Base-by-base conservation (phyloP, 2,329 filamentous ascomycete genomes). In the Chaetomium olivaceum region DNA sequence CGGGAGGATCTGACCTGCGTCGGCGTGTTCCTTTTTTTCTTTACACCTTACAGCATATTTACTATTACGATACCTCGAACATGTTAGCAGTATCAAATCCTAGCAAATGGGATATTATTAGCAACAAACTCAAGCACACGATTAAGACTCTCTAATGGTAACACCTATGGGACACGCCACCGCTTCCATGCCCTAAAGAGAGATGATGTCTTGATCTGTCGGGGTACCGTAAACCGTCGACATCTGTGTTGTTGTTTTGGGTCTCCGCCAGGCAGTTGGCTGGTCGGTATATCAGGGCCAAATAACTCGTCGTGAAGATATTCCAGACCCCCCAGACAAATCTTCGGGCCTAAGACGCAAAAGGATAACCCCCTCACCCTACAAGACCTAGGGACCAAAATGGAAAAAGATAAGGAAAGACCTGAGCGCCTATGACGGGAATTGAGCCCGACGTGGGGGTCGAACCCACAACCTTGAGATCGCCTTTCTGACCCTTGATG, bases 381-480 rank as follows among this genome's bases (percentile, higher is more conserved):
- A n/a, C 16, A 23, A 11, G 46, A 4, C n/a, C 21, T 9, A 25
- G 21, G 14, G n/a, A 36, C 25, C 39, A 43, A 43, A 43, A 43
- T 7, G 7, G 25, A 61, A 64, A 56, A 64, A 56, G 29, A 1
- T 25, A 54, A 27, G 52, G 27, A 1, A 46, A 46, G 61, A 58
- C 33, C 2, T 14, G 29, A 60, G 50, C 39, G 16, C 61, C 58
- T 58, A 31, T 46, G 63, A 66, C 65, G 65, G 69, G 69, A 69
- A 69, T 69, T 69, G 69, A 70, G 69, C 69, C 69, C 67, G 65
- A 70, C 69, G 69, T 69, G 69, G 69, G 69, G 68, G 68, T 70
- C 67, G 69, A 70, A 69, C 68, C 68, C 68, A 69, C 68, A 69
- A 70, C 69, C 69, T 70, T 70, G 69, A 70, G 69, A 70, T 70